Conservation (phyloP, 371 early-diverging fungal genomes). For the Coemansia sp. region DNA sequence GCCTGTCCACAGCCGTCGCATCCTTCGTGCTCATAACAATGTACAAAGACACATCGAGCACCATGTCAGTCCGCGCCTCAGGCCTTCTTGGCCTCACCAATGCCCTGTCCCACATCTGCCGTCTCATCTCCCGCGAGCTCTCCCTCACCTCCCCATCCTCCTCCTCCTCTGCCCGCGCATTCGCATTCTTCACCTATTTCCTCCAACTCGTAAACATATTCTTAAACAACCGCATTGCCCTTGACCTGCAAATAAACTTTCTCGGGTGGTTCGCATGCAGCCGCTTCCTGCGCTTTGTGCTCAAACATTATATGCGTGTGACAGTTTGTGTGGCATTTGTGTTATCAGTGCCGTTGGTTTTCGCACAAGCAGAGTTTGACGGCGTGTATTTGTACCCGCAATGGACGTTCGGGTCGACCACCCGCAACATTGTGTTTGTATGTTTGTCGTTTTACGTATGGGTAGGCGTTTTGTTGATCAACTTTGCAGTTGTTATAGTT, state of each 20-base stretch:
- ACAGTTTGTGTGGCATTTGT: conserved; percentile 17
- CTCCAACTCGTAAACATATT: conserved; percentile 35
- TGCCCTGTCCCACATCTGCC: conserved; percentile 35
- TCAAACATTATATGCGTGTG: conserved; percentile 22
- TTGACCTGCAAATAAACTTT: conserved; percentile 40
- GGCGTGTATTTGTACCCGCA: conserved; percentile 25
- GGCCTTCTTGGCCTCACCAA: conserved; percentile 44
- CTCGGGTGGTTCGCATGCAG: conserved; percentile 38
- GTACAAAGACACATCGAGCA: conserved; percentile 37
- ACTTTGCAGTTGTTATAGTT: conserved; percentile 36
- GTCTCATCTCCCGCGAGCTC: conserved; percentile 38
- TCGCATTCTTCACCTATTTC: conserved; percentile 36
- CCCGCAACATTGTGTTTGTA: conserved; percentile 23
- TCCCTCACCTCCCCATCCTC: conserved; percentile 2
- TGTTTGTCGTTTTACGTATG: conserved; percentile 35
- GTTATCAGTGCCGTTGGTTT: conserved; percentile 30
- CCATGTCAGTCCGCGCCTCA: conserved; percentile 40
- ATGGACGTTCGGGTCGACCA: conserved; percentile 39
- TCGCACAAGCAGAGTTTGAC: conserved; percentile 31
- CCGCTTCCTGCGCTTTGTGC: conserved; percentile 32
- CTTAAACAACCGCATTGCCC: conserved; percentile 38
- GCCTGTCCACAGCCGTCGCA: conserved; percentile 38
- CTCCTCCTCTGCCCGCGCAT: conserved; percentile 30
- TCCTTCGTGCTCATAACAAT: conserved; percentile 34
- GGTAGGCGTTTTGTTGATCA: conserved; percentile 25